phyloP scores from a whole-genome alignment of 2,329 filamentous ascomycete genomes.

The Colletotrichum salicis region DNA sequence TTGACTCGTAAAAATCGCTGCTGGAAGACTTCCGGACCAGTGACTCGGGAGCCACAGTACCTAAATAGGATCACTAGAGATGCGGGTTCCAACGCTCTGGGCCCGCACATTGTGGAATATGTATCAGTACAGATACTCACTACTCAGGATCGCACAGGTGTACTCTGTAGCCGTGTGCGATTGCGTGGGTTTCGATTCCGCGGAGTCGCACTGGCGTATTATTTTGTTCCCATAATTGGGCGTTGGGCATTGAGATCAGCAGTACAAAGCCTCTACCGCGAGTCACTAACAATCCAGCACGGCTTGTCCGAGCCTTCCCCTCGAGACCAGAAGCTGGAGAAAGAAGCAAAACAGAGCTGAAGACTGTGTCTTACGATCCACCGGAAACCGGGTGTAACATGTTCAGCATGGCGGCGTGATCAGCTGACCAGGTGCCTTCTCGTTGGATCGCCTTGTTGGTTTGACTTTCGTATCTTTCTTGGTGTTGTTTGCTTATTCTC shows the following conservation, averaged over 20 bases:
- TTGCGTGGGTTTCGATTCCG: neutral
- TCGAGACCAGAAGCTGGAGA: neutral
- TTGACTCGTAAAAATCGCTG: constrained; percentile 18
- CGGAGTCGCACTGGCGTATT: neutral
- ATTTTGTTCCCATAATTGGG: constrained; percentile 8
- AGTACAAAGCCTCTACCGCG: constrained; percentile 7
- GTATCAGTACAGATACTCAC: neutral
- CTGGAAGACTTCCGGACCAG: constrained; percentile 17
- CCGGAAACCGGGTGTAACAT: constrained; percentile 6
- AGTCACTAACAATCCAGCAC: constrained; percentile 11
- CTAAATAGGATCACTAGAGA: neutral
- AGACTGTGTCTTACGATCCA: neutral
- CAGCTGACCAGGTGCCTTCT: constrained; percentile 12
- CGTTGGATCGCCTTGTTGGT: neutral
- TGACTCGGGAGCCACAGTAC: constrained; percentile 15
- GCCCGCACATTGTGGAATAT: neutral
- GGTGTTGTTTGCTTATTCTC: neutral
- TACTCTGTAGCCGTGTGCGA: neutral
- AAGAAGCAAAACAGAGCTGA: neutral
- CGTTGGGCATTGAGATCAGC: constrained; percentile 29
- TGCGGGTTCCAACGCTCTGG: constrained; percentile 7
- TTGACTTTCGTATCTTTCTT: neutral
- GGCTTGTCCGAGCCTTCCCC: constrained; percentile 1
- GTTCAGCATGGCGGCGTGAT: constrained; percentile 8
- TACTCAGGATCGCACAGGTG: neutral